Evolutionary conservation across 2,329 filamentous ascomycete genomes (phyloP).

Genomic region (Ilyonectria robusta): DNA sequence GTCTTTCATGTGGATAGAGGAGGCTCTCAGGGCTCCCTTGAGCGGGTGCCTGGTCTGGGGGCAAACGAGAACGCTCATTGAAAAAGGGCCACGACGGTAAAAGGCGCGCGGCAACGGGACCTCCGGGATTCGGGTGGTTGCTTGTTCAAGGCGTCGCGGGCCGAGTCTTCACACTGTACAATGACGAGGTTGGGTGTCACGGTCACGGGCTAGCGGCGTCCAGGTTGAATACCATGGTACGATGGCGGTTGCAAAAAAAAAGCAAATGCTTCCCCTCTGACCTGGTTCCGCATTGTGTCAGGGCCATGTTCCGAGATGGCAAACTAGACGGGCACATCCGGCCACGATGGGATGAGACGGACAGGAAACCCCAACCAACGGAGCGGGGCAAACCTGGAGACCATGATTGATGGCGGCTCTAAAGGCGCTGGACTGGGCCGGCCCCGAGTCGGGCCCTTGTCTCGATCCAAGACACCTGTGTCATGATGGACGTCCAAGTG

Average conservation of each 20-base stretch:
- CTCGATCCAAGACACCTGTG: constrained; percentile 34
- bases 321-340: constrained; percentile 36
- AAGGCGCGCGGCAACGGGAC: constrained; percentile 20
- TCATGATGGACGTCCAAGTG: constrained; percentile 33
- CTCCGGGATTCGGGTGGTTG: constrained; percentile 32
- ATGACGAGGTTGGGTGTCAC: constrained; percentile 29
- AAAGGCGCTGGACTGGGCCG: constrained; percentile 33
- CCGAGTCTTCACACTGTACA: constrained; percentile 15
- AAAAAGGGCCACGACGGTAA: constrained; percentile 20
- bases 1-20: constrained; percentile 27
- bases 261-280: constrained; percentile 34
- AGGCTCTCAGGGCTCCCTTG: constrained; percentile 25
- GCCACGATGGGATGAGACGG: constrained; percentile 28
- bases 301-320: constrained; percentile 19
- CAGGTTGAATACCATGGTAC: constrained; percentile 38
- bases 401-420: constrained; percentile 13
- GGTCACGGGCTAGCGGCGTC: constrained; percentile 32
- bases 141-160: constrained; percentile 21
- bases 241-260: constrained; percentile 39
- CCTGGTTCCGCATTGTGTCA: constrained; percentile 22
- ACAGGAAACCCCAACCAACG: constrained; percentile 20
- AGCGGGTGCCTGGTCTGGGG: neutral
- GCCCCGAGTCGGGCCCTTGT: constrained; percentile 29
- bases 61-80: neutral
- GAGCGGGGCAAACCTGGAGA: constrained; percentile 21